Evolutionary conservation across 306 rosid species (phyloP), one percentile per base, ranked within the genome.

Genomic region (Quercus agrifolia): DNA sequence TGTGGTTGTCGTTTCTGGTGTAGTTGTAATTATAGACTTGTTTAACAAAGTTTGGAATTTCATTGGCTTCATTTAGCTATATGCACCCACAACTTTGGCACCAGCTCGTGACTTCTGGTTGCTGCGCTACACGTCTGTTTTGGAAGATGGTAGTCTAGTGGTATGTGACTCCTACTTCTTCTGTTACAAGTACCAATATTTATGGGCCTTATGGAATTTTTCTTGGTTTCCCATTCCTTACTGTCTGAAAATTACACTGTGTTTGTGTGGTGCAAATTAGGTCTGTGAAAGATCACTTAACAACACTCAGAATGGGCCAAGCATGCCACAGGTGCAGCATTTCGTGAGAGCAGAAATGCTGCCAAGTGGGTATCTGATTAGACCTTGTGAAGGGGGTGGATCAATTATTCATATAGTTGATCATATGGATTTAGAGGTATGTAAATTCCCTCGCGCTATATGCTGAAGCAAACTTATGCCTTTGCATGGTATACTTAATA

Each of bases 51-150:
- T 79, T 72, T 68, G 25, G 73, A 72, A 52, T 11, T 80, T 52
- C 78, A 72, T 49, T 62, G 56, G 77, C 25, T 88, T 86, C 51
- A 35, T 66, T 62, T 41, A 91, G 99, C 87, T 95, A 85, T 95
- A 91, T 87, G 97, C 99, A 46, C 99, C 99, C 23, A 95, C 99
- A 57, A 95, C 99, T 73, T 72, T 95, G 80, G 99, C 99, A 19
- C 98, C 99, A 66, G 99, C 94, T 79, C 99, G 99, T 51, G 99
- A 95, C 85, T 93, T 95, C 88, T 95, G 98, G 99, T 85, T 95
- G 91, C 86, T 95, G 87, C 97, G 98, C 85, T 95, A 93, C 87
- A 95, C 98, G 20, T 95, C 98, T 51, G 88, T 90, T 84, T 72
- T 93, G 90, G 98, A 95, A 86, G 99, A 95, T 56, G 98, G 98